Conservation (phyloP, 2,329 filamentous ascomycete genomes). For the Remersonia thermophila region DNA sequence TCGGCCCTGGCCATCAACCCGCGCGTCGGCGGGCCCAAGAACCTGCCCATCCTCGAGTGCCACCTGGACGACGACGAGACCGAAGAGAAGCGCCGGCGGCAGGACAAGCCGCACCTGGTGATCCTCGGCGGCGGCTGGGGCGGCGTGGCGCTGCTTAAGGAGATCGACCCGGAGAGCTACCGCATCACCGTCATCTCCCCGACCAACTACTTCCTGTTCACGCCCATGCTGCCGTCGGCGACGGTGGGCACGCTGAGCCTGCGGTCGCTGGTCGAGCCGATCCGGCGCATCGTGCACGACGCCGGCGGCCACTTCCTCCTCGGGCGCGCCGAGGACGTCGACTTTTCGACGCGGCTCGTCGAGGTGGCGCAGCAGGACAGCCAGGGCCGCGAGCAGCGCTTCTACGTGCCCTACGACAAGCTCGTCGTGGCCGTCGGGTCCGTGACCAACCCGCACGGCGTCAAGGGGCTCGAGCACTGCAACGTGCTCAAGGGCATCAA, state of each 20-base stretch:
- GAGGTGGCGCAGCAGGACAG: constrained; percentile 67
- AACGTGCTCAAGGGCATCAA: constrained; percentile 92
- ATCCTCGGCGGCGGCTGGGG: constrained; percentile 94
- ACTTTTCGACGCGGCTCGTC: constrained; percentile 82
- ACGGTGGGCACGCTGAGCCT: constrained; percentile 92
- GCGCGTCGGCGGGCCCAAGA: constrained; percentile 78
- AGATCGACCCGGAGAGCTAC: constrained; percentile 80
- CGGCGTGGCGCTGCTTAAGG: constrained; percentile 81
- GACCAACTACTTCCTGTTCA: constrained; percentile 95
- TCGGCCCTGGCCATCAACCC: constrained; percentile 73
- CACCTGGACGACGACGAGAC: constrained; percentile 82
- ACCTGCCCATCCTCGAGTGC: constrained; percentile 79
- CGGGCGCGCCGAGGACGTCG: constrained; percentile 74
- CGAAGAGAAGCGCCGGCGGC: constrained; percentile 54
- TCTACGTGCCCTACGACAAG: constrained; percentile 97
- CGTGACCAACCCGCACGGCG: constrained; percentile 86
- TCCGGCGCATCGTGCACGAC: constrained; percentile 67
- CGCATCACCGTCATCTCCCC: constrained; percentile 93
- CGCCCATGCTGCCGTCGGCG: constrained; percentile 92
- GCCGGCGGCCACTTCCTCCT: constrained; percentile 84
- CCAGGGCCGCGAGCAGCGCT: constrained; percentile 60
- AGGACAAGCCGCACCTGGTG: constrained; percentile 84
- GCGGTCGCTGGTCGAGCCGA: constrained; percentile 82
- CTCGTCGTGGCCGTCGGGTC: constrained; percentile 86
- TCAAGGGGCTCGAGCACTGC: constrained; percentile 86